Evolutionary conservation across 495 filamentous ascomycete genomes (phyloP), one percentile per base, ranked within the genome.

Genomic region (Podospora fimiseda): DNA sequence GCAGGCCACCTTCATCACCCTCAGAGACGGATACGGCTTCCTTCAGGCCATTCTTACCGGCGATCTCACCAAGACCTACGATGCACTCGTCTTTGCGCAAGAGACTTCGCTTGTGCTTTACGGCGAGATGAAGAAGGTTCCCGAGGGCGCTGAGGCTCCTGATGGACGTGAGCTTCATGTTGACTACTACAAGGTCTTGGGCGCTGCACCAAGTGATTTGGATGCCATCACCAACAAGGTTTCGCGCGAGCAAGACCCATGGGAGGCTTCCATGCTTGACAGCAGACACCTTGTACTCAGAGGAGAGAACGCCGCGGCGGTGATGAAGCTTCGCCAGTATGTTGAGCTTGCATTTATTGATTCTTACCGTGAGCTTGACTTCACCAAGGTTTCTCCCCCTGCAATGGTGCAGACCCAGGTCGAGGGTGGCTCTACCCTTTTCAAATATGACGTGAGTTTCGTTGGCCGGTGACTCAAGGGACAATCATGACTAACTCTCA

Each of bases 331-430:
- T 18, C 87, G 92, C 24, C 84, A 89, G 33, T 86, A 86, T 2
- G 81, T 92, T 16, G 81, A 96, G 57, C 78, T 82, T 51, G 91
- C 91, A 1, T 97, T 97, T 74, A 77, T 84, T 59, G 79, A 83
- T 64, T 79, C 83, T 43, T 97, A 92, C 68, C 83, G 86, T 59
- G 86, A 90, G 60, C 78, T 85, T 60, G 79, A 82, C 45, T 79
- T 94, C 65, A 76, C 79, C 44, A 92, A 97, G 70, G 91, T 99
- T 43, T 87, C 86, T 39, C 93, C 93, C 2, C 93, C 93, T 8
- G 90, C 89, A 40, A 88, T 99, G 73, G 94, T 97, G n/a, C 93
- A 99, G 71, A 97, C 93, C 6, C 91, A 96, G 71, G 93, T 96
- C 52, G 93, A 99, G 74, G 93, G 93, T 56, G 93, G 93, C 43